Evolutionary conservation across 192 early-diverging fungal genomes (phyloP).

Genomic region (Linnemannia schmuckeri): DNA sequence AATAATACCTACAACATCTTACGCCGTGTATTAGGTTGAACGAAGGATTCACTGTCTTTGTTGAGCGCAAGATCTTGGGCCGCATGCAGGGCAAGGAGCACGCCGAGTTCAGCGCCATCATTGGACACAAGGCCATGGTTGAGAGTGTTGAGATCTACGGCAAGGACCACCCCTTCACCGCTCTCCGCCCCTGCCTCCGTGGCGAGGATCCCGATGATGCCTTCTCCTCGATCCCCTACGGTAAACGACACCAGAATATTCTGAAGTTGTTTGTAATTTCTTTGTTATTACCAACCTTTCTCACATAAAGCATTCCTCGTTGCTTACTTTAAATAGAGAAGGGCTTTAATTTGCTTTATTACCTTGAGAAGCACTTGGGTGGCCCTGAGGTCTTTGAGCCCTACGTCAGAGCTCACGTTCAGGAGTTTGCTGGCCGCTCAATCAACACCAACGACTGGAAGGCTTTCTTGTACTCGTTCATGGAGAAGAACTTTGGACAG

Average conservation of each 20-base stretch:
- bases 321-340: constrained; percentile 73
- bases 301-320: background rate
- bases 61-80: constrained; percentile 92
- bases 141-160: constrained; percentile 79
- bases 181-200: constrained; percentile 77
- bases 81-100: constrained; percentile 82
- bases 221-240: constrained; percentile 86
- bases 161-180: constrained; percentile 71
- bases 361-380: constrained; percentile 91
- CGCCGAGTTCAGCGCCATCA: constrained; percentile 87
- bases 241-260: constrained; percentile 33
- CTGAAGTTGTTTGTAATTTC: background rate
- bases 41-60: constrained; percentile 95
- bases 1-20: constrained; percentile 25
- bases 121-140: constrained; percentile 81
- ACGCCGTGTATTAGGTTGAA: constrained; percentile 89
- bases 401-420: constrained; percentile 85
- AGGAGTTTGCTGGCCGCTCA: constrained; percentile 86
- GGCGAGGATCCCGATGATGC: constrained; percentile 86
- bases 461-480: constrained; percentile 82
- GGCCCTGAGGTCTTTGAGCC: constrained; percentile 89
- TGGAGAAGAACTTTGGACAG: constrained; percentile 72
- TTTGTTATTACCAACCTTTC: background rate
- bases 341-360: constrained; percentile 94
- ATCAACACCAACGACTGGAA: constrained; percentile 94